A percentile compares a stretch with the other conserved stretches of the same genome.
These are phyloP conservation scores for Panus rudis DNA, from an alignment of 768 basidiomycete species.

Conservation along the genomic window DNA sequence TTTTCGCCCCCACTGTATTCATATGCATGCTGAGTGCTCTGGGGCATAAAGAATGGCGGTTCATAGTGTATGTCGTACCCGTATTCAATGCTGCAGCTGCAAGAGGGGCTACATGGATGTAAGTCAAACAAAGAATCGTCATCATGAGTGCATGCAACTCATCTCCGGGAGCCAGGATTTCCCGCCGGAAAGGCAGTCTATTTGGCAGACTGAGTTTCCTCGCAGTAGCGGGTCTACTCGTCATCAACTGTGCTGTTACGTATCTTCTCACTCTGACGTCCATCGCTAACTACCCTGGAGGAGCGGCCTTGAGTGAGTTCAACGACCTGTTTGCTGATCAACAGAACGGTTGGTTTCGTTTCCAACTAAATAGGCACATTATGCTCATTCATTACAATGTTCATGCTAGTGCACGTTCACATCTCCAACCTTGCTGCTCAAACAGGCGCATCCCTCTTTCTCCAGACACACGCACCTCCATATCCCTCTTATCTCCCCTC, in stretches of 20 bases:
- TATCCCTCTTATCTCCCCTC: constrained; percentile 23
- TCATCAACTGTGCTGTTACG: constrained; percentile 48
- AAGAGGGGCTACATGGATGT: constrained; percentile 58
- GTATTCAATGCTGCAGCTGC: constrained; percentile 76
- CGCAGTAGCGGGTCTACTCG: constrained; percentile 39
- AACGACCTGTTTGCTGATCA: constrained; percentile 42
- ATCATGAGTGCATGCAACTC: neutral
- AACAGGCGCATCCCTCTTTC: constrained; percentile 86
- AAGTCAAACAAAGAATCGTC: constrained; percentile 23
- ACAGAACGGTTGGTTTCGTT: constrained; percentile 21
- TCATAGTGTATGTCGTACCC: constrained; percentile 84
- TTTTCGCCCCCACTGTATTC: constrained; percentile 47
- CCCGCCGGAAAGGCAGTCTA: constrained; percentile 40
- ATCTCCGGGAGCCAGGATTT: constrained; percentile 29
- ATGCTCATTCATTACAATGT: constrained; percentile 1
- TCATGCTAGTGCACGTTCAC: constrained; percentile 53
- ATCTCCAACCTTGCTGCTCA: constrained; percentile 83
- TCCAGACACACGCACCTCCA: constrained; percentile 59
- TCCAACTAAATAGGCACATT: neutral
- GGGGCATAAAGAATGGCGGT: constrained; percentile 97
- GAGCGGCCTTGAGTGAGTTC: constrained; percentile 56
- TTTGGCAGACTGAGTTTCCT: constrained; percentile 41
- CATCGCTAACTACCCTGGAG: constrained; percentile 84
- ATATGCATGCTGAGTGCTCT: constrained; percentile 63
- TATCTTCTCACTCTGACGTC: constrained; percentile 51